Conservation (phyloP, 2,329 filamentous ascomycete species). For the Tolypocladium inflatum region DNA sequence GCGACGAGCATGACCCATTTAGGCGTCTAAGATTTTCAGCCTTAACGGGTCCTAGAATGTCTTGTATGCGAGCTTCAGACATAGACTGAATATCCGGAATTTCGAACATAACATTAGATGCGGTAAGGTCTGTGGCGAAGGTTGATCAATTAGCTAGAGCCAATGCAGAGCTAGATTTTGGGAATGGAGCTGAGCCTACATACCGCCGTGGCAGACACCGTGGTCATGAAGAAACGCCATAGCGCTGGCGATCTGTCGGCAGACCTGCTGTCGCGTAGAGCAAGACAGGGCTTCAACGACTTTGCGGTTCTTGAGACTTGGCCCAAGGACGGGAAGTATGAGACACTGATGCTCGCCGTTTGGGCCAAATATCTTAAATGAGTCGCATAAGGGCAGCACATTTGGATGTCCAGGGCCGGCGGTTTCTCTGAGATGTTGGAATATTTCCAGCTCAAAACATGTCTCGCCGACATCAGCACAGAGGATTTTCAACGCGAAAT, state of each 20-base stretch:
- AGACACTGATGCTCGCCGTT: constrained; percentile 5
- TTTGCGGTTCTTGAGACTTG: not conserved
- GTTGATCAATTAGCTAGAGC: not conserved
- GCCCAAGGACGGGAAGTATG: constrained; percentile 1
- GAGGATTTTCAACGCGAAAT: constrained; percentile 5
- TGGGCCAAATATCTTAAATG: constrained; percentile 2
- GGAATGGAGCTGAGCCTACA: not conserved
- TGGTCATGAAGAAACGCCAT: constrained; percentile 4
- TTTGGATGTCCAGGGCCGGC: constrained; percentile 5
- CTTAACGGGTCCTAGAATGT: constrained; percentile 1
- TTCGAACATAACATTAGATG: constrained; percentile 2
- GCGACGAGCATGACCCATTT: not conserved
- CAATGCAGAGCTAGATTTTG: not conserved
- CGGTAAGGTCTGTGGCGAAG: constrained; percentile 1
- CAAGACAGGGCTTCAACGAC: not conserved
- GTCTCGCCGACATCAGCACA: constrained; percentile 1
- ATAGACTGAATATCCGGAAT: constrained; percentile 1
- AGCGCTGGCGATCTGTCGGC: constrained; percentile 5
- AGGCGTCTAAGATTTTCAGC: not conserved
- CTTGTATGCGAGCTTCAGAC: not conserved
- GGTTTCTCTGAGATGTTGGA: constrained; percentile 1
- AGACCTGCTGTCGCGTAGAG: constrained; percentile 1
- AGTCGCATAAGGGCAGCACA: constrained; percentile 1
- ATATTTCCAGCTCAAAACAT: not conserved
- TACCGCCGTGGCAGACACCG: constrained; percentile 5